phyloP scores from a whole-genome alignment of 805 yeast genomes.

The Jamesozyma rosinii region DNA sequence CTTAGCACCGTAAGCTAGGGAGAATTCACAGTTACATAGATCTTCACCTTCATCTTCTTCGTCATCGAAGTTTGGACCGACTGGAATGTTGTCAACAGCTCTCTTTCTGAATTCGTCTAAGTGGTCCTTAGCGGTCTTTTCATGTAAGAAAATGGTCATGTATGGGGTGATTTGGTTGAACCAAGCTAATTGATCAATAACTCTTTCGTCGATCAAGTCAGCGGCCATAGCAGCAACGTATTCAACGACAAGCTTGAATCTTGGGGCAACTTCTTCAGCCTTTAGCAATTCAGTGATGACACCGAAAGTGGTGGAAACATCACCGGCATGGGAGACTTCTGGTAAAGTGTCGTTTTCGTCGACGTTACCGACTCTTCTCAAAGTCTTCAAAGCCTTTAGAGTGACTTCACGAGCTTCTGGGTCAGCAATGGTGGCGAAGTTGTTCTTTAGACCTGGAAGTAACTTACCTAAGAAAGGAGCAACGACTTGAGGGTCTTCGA shows the following conservation, averaged over 20 bases:
- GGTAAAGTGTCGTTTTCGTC: constrained; percentile 85
- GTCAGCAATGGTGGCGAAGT: constrained; percentile 95
- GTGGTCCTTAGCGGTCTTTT: constrained; percentile 78
- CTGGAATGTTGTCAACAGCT: constrained; percentile 97
- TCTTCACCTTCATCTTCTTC: constrained; percentile 99
- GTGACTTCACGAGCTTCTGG: constrained; percentile 99
- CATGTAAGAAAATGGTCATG: constrained; percentile 93
- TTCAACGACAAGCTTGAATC: constrained; percentile 69
- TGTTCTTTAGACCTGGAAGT: constrained; percentile 91
- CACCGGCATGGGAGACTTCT: constrained; percentile 99
- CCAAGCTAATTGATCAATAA: constrained; percentile 90
- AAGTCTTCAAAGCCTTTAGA: constrained; percentile 90
- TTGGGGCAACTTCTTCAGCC: constrained; percentile 56
- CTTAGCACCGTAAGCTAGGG: constrained; percentile 99
- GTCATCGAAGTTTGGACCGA: constrained; percentile 90
- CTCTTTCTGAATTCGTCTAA: constrained; percentile 92
- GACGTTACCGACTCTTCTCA: constrained; percentile 97
- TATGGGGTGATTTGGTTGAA: constrained; percentile 79
- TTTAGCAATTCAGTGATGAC: constrained; percentile 69
- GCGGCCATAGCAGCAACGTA: constrained; percentile 96
- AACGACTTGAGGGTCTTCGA: constrained; percentile 99
- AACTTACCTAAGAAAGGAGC: constrained; percentile 97
- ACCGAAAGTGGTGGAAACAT: constrained; percentile 72
- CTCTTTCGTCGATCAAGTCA: constrained; percentile 97
- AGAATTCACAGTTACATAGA: constrained; percentile 99